These are phyloP conservation scores for Trametes villosa DNA, from an alignment of 768 basidiomycete species.

Conservation along the genomic window DNA sequence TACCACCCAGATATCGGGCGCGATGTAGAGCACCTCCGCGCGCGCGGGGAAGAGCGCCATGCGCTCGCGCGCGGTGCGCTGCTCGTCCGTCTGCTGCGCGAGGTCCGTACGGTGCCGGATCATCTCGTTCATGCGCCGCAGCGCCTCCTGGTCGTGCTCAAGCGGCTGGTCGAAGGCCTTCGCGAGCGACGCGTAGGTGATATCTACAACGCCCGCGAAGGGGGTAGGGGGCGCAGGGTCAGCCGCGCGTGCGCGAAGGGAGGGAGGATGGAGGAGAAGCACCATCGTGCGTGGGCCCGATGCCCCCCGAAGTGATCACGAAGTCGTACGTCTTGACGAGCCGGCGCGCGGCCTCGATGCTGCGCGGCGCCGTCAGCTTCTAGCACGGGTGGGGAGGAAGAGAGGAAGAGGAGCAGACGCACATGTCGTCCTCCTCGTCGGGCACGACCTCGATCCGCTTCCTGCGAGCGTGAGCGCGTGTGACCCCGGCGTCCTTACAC, in stretches of 20 bases:
- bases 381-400: not conserved
- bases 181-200: slow-evolving; percentile 87
- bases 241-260: not conserved
- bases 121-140: slow-evolving; percentile 70
- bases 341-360: slow-evolving; percentile 82
- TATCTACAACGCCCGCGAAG: slow-evolving; percentile 52
- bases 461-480: slow-evolving; percentile 43
- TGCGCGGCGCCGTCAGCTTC: slow-evolving; percentile 33
- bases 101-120: slow-evolving; percentile 59
- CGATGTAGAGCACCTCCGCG: slow-evolving; percentile 81
- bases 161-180: slow-evolving; percentile 79
- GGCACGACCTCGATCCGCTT: slow-evolving; percentile 91
- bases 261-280: slow-evolving; percentile 24
- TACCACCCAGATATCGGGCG: slow-evolving; percentile 85
- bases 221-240: not conserved
- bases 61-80: slow-evolving; percentile 73
- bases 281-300: slow-evolving; percentile 93
- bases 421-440: slow-evolving; percentile 92
- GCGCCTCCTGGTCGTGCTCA: slow-evolving; percentile 76
- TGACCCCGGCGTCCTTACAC: not conserved
- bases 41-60: slow-evolving; percentile 90
- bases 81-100: slow-evolving; percentile 69
- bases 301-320: slow-evolving; percentile 89
- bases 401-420: slow-evolving; percentile 34
- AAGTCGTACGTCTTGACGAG: slow-evolving; percentile 86